Evolutionary conservation across 148 eudicot species (phyloP), one percentile per base, ranked within the genome.

Genomic region (Spergularia bocconei): DNA sequence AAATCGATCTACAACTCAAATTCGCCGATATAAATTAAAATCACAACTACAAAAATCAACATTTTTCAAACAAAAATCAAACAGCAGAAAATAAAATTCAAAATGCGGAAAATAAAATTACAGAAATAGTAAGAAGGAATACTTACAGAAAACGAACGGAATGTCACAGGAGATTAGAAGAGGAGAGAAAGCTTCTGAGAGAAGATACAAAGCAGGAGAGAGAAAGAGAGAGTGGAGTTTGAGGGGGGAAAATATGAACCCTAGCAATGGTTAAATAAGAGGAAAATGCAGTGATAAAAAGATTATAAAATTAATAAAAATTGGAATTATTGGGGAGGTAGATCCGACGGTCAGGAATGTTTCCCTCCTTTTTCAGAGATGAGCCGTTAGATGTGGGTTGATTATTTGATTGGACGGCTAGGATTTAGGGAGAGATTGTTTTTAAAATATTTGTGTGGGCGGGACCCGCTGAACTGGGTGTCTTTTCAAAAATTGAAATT

Each of bases 291-390:
- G 52, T 19, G 65, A 58, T 51, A 21, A 13, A 13, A 41, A 23
- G 54, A 14, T 29, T 29, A 14, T 3, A 3, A 15, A 19, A 14
- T 50, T 44, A 44, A 44, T 6, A 44, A 44, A 44, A 44, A 44
- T 44, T 44, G 20, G 9, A 9, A 50, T 50, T 25, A 65, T 50
- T 23, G 11, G 29, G 8, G 38, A 6, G n/a, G 5, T 5, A 74
- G 56, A 74, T 74, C 77, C 33, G 62, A 74, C 69, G 77, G 77
- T 74, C 70, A 14, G 61, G 54, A 36, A 63, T 53, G 29, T 64
- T 74, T 74, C 77, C 77, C 66, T 52, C 73, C 48, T 65, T 74
- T 29, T 61, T 65, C 20, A 54, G 13, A 23, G 54, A 64, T 7
- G 13, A 29, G 55, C 78, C 78, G 78, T 66, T 39, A 62, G 77